Percentiles rank a stretch among this genome's conserved stretches.
Conservation (phyloP, 371 early-diverging fungal species). For the Rhizopus microsporus region DNA sequence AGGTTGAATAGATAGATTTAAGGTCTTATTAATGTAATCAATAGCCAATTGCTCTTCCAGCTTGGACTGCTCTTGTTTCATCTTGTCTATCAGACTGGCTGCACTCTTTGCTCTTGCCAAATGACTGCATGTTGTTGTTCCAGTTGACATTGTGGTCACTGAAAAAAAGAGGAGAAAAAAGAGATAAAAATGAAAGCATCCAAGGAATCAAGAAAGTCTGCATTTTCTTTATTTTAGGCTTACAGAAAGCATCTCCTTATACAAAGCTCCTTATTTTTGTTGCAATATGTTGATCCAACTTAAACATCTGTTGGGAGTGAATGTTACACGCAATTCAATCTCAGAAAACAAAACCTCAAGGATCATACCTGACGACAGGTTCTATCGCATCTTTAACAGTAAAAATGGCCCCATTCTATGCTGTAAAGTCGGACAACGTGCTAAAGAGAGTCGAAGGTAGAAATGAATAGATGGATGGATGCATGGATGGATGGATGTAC, state of each 20-base stretch:
- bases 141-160: constrained; percentile 3
- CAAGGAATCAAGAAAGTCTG: neutral
- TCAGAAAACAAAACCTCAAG: neutral
- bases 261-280: neutral
- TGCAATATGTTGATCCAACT: no score
- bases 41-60: constrained; percentile 27
- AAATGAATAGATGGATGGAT: constrained; percentile 22
- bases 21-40: constrained; percentile 30
- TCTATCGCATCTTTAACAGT: constrained; percentile 15
- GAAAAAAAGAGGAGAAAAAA: constrained; percentile 3
- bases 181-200: neutral
- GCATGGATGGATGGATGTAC: constrained; percentile 24
- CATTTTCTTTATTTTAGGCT: neutral
- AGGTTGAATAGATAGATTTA: constrained; percentile 17
- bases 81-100: constrained; percentile 16
- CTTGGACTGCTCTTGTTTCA: constrained; percentile 27
- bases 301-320: neutral
- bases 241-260: neutral
- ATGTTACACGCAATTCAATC: neutral
- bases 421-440: constrained; percentile 52
- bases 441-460: constrained; percentile 54
- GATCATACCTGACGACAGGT: neutral
- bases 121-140: constrained; percentile 3
- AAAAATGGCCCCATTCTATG: constrained; percentile 49
- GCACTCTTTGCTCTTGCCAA: constrained; percentile 16